Conservation (phyloP, 768 basidiomycete species). For the Clavaria fumosa region DNA sequence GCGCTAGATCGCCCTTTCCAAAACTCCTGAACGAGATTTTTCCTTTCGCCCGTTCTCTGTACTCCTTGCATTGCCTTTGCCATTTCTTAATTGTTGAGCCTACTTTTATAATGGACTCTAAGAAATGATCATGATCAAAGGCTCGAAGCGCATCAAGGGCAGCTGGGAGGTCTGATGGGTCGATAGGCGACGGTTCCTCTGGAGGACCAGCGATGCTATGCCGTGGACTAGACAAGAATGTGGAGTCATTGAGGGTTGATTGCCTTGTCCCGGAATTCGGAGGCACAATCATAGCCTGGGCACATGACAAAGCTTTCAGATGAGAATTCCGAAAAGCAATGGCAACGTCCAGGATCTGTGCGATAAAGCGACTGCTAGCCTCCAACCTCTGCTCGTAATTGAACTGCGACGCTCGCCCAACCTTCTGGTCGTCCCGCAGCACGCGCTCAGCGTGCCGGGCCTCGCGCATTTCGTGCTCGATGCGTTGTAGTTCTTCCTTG, state of each 20-base stretch:
- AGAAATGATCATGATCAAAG: constrained; percentile 75
- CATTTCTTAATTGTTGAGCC: constrained; percentile 87
- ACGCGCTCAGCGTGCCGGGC: constrained; percentile 51
- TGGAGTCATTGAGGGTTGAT: constrained; percentile 32
- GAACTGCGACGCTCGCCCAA: constrained; percentile 52
- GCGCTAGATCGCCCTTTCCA: constrained; percentile 82
- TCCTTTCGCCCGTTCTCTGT: constrained; percentile 87
- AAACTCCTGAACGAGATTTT: constrained; percentile 97
- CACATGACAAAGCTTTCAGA: constrained; percentile 49
- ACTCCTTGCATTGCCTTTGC: constrained; percentile 95
- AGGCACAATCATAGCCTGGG: constrained; percentile 48
- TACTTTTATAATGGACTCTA: constrained; percentile 68
- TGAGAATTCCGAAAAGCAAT: constrained; percentile 66
- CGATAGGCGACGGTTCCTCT: constrained; percentile 59
- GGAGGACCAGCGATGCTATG: constrained; percentile 36
- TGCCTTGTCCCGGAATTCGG: constrained; percentile 37
- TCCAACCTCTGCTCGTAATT: constrained; percentile 55
- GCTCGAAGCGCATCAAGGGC: constrained; percentile 56
- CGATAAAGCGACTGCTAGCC: constrained; percentile 49
- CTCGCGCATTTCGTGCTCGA: constrained; percentile 56
- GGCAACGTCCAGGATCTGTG: constrained; percentile 70
- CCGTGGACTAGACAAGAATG: constrained; percentile 34
- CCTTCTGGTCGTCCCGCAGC: constrained; percentile 57
- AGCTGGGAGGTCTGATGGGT: constrained; percentile 56
- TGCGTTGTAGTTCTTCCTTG: constrained; percentile 56